A percentile compares a stretch with the other conserved stretches of the same genome.
Conservation (phyloP, 768 basidiomycete genomes). For the Mycena haematopus region DNA sequence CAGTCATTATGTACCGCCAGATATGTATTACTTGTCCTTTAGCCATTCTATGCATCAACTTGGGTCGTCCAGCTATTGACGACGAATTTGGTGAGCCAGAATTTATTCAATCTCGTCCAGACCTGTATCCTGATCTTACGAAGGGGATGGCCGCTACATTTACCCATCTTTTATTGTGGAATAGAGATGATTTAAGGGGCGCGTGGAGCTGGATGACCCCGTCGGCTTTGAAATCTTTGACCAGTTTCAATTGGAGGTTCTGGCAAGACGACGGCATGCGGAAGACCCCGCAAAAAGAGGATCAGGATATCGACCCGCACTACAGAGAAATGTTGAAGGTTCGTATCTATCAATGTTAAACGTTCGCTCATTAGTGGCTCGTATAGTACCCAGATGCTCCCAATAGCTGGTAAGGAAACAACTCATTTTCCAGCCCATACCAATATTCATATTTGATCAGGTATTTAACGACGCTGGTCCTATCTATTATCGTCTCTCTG, state of each 20-base stretch:
- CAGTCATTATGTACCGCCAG: not conserved
- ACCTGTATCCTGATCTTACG: not conserved
- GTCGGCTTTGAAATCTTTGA: slow-evolving; percentile 42
- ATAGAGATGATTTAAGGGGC: slow-evolving; percentile 44
- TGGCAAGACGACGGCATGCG: slow-evolving; percentile 51
- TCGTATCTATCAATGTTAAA: not conserved
- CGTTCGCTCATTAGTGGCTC: not conserved
- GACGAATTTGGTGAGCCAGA: slow-evolving; percentile 42
- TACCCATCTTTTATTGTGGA: slow-evolving; percentile 55
- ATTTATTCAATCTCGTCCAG: not conserved
- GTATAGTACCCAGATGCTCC: slow-evolving; percentile 60
- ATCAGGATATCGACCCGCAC: slow-evolving; percentile 52
- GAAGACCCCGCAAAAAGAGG: slow-evolving; percentile 32
- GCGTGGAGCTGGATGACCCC: slow-evolving; percentile 56
- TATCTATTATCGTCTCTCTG: slow-evolving; percentile 50
- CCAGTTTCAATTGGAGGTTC: slow-evolving; percentile 47
- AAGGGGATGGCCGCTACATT: slow-evolving; percentile 53
- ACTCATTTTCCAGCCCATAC: slow-evolving; percentile 38
- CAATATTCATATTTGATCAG: not conserved
- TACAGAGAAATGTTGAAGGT: slow-evolving; percentile 60
- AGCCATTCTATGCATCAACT: slow-evolving; percentile 55
- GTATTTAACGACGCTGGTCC: slow-evolving; percentile 45
- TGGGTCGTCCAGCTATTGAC: slow-evolving; percentile 53
- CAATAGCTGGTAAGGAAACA: slow-evolving; percentile 57
- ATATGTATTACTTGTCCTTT: not conserved